These are phyloP conservation scores for Talaromyces sp. DNA, from an alignment of 2,329 filamentous ascomycete genomes.

Conservation along the genomic window DNA sequence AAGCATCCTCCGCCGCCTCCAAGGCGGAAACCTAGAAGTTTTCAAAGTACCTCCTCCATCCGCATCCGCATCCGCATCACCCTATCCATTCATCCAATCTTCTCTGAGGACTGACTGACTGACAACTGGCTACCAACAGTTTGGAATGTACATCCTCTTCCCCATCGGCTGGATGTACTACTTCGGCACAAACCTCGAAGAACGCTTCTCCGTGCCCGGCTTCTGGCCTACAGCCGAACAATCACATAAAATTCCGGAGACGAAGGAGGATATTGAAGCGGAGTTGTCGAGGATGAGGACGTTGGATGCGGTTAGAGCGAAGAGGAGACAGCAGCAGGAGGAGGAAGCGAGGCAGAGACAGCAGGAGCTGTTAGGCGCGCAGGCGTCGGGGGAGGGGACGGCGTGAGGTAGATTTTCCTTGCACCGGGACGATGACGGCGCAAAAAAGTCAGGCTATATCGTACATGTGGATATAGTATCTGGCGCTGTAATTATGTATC, in stretches of 20 bases:
- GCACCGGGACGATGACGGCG: not conserved
- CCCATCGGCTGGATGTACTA: constrained; percentile 99
- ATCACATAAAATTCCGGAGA: constrained; percentile 52
- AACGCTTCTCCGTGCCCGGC: constrained; percentile 78
- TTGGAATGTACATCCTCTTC: constrained; percentile 98
- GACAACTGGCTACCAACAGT: constrained; percentile 52
- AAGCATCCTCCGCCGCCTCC: constrained; percentile 56
- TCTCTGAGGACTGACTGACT: too few relatives aligned
- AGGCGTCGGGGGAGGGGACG: constrained; percentile 6
- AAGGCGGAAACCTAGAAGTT: constrained; percentile 85
- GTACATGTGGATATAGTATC: not conserved
- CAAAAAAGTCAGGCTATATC: not conserved
- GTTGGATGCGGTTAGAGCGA: constrained; percentile 51
- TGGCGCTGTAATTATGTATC: constrained; percentile 1
- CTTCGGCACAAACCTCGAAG: constrained; percentile 96
- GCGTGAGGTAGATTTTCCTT: not conserved
- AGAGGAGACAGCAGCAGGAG: constrained; percentile 41
- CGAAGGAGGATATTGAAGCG: constrained; percentile 62
- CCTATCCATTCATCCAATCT: not conserved
- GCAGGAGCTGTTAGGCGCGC: not conserved
- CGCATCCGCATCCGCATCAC: too few relatives aligned
- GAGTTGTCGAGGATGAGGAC: constrained; percentile 68
- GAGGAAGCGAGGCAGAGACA: constrained; percentile 20
- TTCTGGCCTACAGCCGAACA: constrained; percentile 80
- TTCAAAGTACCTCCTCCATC: constrained; percentile 66